These are phyloP conservation scores for Podospora bellae-mahoneyi DNA, from an alignment of 495 filamentous ascomycete genomes.

Conservation along the genomic window DNA sequence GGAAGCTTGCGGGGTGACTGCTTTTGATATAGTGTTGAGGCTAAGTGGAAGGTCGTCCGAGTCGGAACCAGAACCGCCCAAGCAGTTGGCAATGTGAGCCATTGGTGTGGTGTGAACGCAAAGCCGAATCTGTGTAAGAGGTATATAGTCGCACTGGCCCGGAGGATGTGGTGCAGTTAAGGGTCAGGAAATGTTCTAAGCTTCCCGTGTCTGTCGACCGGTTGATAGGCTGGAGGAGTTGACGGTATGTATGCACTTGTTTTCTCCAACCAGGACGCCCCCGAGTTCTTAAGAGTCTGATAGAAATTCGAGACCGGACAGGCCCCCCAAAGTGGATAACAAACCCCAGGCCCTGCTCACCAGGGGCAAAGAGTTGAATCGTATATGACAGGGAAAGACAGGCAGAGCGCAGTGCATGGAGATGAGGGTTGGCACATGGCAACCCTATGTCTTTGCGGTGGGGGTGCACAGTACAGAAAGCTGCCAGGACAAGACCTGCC, in stretches of 20 bases:
- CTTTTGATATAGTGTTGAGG: slow-evolving; percentile 47
- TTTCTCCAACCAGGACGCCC: slow-evolving; percentile 13
- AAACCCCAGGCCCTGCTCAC: slow-evolving; percentile 18
- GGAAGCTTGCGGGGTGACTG: slow-evolving; percentile 40
- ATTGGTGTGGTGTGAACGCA: slow-evolving; percentile 36
- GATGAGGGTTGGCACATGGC: slow-evolving; percentile 18
- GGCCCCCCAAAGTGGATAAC: slow-evolving; percentile 3
- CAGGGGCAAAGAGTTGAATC: slow-evolving; percentile 13
- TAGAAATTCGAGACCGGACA: slow-evolving; percentile 21
- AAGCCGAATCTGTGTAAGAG: slow-evolving; percentile 32
- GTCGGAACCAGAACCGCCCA: slow-evolving; percentile 31
- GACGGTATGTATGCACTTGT: slow-evolving; percentile 34
- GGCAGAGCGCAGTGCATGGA: slow-evolving; percentile 14
- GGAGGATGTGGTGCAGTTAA: slow-evolving; percentile 28
- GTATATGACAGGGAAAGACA: slow-evolving; percentile 13
- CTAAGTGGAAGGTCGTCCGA: slow-evolving; percentile 34
- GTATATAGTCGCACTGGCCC: slow-evolving; percentile 31
- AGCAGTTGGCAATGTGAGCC: slow-evolving; percentile 50
- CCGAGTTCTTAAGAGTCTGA: slow-evolving; percentile 21
- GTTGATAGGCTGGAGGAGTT: slow-evolving; percentile 29
- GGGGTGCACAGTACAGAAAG: slow-evolving; percentile 14
- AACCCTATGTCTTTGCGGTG: neutral
- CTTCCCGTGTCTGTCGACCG: slow-evolving; percentile 21
- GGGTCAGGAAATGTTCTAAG: slow-evolving; percentile 27
- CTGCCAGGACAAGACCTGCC: slow-evolving; percentile 10